Conservation (phyloP, 148 eudicot genomes). For the Rhododendron simsii region DNA sequence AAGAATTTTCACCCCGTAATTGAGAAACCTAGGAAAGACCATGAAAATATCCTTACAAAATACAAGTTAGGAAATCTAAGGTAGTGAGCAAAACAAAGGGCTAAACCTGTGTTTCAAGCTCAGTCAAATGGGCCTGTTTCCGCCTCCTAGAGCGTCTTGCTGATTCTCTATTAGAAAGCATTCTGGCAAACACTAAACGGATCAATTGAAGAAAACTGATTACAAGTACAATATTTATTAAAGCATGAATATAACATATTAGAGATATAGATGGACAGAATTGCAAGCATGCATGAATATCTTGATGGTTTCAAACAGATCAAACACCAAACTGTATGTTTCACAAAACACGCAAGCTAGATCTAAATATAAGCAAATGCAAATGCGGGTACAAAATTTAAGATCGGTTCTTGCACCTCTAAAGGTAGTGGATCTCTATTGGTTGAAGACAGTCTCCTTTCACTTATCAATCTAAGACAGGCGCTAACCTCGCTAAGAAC, state of each 20-base stretch:
- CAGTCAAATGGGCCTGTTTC: slow-evolving; percentile 93
- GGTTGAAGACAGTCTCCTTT: background rate
- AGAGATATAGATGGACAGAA: background rate
- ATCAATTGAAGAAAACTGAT: background rate
- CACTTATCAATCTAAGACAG: background rate
- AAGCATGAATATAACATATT: background rate
- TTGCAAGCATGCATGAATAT: background rate
- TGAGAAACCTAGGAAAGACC: slow-evolving; percentile 62
- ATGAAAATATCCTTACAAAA: slow-evolving; percentile 2
- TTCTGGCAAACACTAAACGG: slow-evolving; percentile 43
- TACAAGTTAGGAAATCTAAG: background rate
- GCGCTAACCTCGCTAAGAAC: background rate
- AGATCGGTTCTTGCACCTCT: background rate
- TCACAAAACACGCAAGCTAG: background rate
- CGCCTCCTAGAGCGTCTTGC: slow-evolving; percentile 97
- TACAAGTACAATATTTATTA: background rate
- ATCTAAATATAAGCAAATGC: background rate
- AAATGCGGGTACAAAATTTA: background rate
- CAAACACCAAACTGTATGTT: background rate
- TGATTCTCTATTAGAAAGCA: slow-evolving; percentile 99
- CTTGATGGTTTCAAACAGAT: background rate
- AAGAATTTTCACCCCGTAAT: slow-evolving; percentile 79
- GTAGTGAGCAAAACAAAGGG: background rate
- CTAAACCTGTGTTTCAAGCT: slow-evolving; percentile 90
- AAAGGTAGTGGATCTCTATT: background rate